Conservation (phyloP, 768 basidiomycete species). For the Mycena sanguinolenta region DNA sequence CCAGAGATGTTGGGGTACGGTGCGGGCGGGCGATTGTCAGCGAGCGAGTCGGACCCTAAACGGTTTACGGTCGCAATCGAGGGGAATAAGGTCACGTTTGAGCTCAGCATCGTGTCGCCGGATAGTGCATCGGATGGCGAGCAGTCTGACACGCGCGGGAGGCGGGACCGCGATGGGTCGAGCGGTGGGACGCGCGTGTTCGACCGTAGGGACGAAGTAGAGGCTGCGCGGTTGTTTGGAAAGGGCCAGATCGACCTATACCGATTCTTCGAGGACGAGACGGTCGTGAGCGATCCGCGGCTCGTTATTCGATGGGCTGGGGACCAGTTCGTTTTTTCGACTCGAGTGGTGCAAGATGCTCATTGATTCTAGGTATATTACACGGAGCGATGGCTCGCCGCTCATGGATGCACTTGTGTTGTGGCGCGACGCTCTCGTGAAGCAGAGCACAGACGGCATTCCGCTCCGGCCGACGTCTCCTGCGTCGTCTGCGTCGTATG, state of each 20-base stretch:
- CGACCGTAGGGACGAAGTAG: constrained; percentile 60
- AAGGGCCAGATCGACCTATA: constrained; percentile 74
- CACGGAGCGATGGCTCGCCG: constrained; percentile 79
- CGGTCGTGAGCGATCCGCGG: constrained; percentile 69
- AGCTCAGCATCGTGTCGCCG: constrained; percentile 73
- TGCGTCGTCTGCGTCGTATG: constrained; percentile 4
- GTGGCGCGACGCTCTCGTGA: constrained; percentile 70
- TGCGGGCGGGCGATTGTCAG: constrained; percentile 67
- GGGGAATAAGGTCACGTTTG: constrained; percentile 72
- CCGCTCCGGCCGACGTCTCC: constrained; percentile 54
- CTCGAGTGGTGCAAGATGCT: neutral
- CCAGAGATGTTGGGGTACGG: constrained; percentile 53
- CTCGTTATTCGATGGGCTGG: constrained; percentile 84
- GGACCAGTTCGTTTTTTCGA: constrained; percentile 64
- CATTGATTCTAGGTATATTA: constrained; percentile 71
- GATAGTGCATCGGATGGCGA: constrained; percentile 34
- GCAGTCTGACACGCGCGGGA: constrained; percentile 37
- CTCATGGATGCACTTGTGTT: constrained; percentile 79
- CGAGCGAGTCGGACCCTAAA: constrained; percentile 71
- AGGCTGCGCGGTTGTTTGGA: constrained; percentile 69
- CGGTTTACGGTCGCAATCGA: constrained; percentile 77
- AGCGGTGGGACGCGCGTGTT: constrained; percentile 42
- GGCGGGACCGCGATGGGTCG: constrained; percentile 42
- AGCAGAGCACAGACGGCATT: constrained; percentile 41
- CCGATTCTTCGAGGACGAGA: constrained; percentile 74